A percentile compares a stretch with the other conserved stretches of the same genome.
Evolutionary conservation across 1,284 basidiomycete species (phyloP).

Genomic region (Apiotrichum gamsii): DNA sequence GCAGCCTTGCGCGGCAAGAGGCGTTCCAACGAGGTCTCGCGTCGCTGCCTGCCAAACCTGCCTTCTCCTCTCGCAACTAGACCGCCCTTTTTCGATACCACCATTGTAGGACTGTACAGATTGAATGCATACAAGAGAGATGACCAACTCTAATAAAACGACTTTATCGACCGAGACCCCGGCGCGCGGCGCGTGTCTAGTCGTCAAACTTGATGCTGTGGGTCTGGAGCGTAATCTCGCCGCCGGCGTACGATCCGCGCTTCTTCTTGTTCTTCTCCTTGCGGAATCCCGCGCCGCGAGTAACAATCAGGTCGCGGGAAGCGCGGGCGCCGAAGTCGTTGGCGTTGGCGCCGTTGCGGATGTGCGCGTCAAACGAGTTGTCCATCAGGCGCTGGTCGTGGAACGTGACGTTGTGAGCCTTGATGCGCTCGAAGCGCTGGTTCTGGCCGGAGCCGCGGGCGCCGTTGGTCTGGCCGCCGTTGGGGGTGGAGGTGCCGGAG

Average conservation of each 20-base stretch:
- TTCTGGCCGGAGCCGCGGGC: conserved; percentile 26
- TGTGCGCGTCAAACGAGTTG: conserved; percentile 76
- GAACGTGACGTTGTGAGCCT: conserved; percentile 58
- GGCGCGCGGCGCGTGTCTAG: conserved; percentile 10
- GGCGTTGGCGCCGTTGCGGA: conserved; percentile 49
- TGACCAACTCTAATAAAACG: too few species aligned
- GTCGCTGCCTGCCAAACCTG: conserved; percentile 34
- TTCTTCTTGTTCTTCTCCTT: conserved; percentile 99
- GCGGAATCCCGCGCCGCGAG: conserved; percentile 86
- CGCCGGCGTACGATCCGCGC: conserved; percentile 82
- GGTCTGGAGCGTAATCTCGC: conserved; percentile 79
- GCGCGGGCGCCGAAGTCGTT: conserved; percentile 88
- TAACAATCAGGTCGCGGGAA: conserved; percentile 80
- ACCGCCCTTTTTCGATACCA: too few species aligned
- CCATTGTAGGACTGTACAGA: too few species aligned
- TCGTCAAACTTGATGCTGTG: conserved; percentile 76
- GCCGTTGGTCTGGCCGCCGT: conserved; percentile 6
- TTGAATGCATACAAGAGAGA: too few species aligned
- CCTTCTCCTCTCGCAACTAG: conserved; percentile 10
- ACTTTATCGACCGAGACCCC: too few species aligned
- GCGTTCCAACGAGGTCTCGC: conserved; percentile 30
- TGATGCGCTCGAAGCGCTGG: conserved; percentile 73
- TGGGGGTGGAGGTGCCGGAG: conserved; percentile 15
- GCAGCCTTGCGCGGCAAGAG: not conserved
- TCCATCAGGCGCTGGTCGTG: conserved; percentile 60